Conservation (phyloP, 106 monocot species). For the Allium cepa region DNA sequence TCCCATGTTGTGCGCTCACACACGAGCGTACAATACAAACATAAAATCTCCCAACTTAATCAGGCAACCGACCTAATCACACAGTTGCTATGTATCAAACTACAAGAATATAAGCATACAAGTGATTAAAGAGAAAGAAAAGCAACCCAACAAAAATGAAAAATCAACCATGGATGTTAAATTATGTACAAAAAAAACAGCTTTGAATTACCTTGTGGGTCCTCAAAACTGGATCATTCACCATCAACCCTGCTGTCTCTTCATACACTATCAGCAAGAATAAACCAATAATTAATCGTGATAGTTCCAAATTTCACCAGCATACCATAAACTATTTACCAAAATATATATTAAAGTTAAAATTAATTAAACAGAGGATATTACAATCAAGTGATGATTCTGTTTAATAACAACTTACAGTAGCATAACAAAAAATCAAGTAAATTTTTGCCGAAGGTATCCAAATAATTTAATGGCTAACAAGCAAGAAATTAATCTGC, state of each 20-base stretch:
- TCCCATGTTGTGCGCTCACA: too few species aligned
- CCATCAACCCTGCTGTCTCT: constrained; percentile 95
- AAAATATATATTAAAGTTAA: neutral
- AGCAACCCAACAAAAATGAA: too few species aligned
- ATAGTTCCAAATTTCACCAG: neutral
- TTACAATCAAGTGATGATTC: neutral
- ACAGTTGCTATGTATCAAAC: too few species aligned
- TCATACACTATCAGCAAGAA: constrained; percentile 62
- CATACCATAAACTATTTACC: neutral
- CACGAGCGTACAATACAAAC: too few species aligned
- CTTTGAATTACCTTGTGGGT: constrained; percentile 63
- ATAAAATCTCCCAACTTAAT: too few species aligned
- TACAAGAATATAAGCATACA: too few species aligned
- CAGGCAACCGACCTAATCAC: too few species aligned
- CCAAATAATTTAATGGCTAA: neutral
- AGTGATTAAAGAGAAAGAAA: too few species aligned
- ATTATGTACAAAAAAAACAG: neutral
- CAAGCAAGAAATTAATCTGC: neutral
- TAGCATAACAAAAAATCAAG: neutral
- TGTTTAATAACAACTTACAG: neutral
- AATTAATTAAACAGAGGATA: neutral
- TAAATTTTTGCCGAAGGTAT: neutral
- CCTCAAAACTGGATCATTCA: constrained; percentile 96
- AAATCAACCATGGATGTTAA: neutral
- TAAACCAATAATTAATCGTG: neutral